phyloP scores from a whole-genome alignment of 2,329 filamentous ascomycete species.

The Colletotrichum aenigma region DNA sequence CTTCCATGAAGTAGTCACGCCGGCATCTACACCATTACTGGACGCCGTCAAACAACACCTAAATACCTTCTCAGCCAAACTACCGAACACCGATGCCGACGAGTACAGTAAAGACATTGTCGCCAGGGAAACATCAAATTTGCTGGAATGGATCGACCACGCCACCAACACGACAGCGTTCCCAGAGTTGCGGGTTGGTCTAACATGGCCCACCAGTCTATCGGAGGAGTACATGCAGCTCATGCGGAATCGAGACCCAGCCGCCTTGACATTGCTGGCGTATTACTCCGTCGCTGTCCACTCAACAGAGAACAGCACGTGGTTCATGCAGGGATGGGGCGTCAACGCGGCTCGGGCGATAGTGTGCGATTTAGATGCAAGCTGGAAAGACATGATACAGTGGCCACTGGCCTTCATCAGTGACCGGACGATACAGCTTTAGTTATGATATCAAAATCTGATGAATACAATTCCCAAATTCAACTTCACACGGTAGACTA shows the following conservation, averaged over 20 bases:
- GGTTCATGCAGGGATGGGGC: constrained; percentile 23
- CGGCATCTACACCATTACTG: constrained; percentile 1
- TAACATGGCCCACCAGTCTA: constrained; percentile 26
- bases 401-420: constrained; percentile 14
- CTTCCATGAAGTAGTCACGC: constrained; percentile 17
- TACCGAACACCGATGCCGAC: background rate
- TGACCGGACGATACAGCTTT: constrained; percentile 10
- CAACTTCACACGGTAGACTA: background rate
- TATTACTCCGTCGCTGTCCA: constrained; percentile 27
- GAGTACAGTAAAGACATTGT: background rate
- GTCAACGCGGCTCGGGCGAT: constrained; percentile 6
- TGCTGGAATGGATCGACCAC: constrained; percentile 10
- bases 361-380: background rate
- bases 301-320: constrained; percentile 20
- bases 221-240: constrained; percentile 25
- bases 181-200: constrained; percentile 24
- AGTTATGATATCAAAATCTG: background rate
- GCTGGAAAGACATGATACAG: constrained; percentile 13
- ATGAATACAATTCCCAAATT: background rate
- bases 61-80: background rate
- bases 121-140: background rate
- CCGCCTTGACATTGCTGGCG: constrained; percentile 23
- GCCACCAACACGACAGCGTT: constrained; percentile 11
- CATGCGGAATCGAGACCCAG: constrained; percentile 20
- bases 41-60: background rate